A percentile compares a stretch with the other conserved stretches of the same genome.
phyloP scores from a whole-genome alignment of 139 green algal species.

The Volvox reticuliferus region DNA sequence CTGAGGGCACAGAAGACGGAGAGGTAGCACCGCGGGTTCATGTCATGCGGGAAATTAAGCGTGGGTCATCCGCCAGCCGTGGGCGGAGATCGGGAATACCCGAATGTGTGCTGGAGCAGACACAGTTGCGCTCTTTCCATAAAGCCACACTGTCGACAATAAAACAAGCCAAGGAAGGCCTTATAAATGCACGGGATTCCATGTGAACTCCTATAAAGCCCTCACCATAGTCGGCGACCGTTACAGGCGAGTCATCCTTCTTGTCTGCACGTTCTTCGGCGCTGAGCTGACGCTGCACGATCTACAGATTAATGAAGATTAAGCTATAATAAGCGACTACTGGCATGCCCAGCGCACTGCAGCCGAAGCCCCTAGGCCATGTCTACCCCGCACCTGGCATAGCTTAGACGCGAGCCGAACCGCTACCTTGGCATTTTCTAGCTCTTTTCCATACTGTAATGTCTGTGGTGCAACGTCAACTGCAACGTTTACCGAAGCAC shows the following conservation, averaged over 20 bases:
- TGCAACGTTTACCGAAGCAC: background rate
- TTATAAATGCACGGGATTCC: too few species aligned
- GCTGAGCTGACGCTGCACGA: slow-evolving; percentile 79
- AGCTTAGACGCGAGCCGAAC: slow-evolving; percentile 76
- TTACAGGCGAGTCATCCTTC: slow-evolving; percentile 92
- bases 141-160: too few species aligned
- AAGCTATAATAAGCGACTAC: background rate
- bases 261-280: slow-evolving; percentile 81
- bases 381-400: slow-evolving; percentile 62
- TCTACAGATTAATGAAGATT: slow-evolving; percentile 54
- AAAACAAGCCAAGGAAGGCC: too few species aligned
- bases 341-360: background rate
- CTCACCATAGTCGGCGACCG: slow-evolving; percentile 94
- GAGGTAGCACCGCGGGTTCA: too few species aligned
- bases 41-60: too few species aligned
- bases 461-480: slow-evolving; percentile 8
- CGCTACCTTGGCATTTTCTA: slow-evolving; percentile 70
- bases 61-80: too few species aligned
- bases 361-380: background rate
- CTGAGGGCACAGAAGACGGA: too few species aligned
- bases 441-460: slow-evolving; percentile 55
- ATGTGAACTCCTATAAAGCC: too few species aligned
- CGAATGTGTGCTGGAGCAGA: too few species aligned
- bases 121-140: too few species aligned
- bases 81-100: too few species aligned